Conservation (phyloP, 2,329 filamentous ascomycete genomes). For the Fusarium secorum region DNA sequence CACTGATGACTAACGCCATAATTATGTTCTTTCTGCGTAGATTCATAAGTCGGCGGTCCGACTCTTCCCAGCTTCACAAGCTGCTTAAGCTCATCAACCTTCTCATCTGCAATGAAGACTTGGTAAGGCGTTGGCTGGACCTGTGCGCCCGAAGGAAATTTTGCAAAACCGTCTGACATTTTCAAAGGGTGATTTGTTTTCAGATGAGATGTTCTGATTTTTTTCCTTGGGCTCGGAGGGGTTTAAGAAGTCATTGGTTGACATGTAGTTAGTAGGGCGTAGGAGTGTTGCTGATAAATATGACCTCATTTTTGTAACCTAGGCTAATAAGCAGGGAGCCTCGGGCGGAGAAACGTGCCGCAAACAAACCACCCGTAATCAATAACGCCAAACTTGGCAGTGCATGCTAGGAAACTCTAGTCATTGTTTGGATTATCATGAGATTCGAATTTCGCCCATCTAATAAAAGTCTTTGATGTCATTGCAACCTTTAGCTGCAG, state of each 20-base stretch:
- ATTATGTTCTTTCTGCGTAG: neutral
- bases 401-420: rapidly evolving
- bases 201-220: rapidly evolving
- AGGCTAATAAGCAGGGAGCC: neutral
- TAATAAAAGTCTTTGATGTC: neutral
- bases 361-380: neutral
- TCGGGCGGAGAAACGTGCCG: neutral
- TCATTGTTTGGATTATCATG: rapidly evolving
- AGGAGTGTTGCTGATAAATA: neutral
- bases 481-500: neutral
- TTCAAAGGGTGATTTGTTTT: rapidly evolving
- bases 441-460: neutral
- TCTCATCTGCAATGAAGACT: neutral
- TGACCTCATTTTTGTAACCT: neutral
- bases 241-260: neutral
- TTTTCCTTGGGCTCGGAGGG: neutral
- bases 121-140: neutral
- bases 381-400: neutral
- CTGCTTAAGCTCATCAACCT: neutral
- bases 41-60: neutral
- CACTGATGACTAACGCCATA: neutral
- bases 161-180: neutral
- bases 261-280: neutral
- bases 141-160: neutral
- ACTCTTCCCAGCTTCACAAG: constrained; percentile 11